These are phyloP conservation scores for Candida taoyuanica DNA, from an alignment of 805 yeast species.

Conservation along the genomic window DNA sequence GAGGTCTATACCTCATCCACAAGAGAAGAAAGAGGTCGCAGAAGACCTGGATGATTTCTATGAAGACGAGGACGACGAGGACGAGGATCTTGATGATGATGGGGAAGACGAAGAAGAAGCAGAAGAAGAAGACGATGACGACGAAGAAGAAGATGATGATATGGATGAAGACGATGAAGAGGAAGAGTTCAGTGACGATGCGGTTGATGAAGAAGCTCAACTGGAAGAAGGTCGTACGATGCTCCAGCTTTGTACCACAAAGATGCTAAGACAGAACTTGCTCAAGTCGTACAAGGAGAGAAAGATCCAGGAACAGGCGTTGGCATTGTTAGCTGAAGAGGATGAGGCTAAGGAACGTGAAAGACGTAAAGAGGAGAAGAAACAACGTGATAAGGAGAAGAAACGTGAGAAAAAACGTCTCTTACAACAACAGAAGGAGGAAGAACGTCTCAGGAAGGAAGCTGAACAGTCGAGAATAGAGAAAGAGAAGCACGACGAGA, in stretches of 20 bases:
- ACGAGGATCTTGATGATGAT: constrained; percentile 23
- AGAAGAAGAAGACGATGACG: constrained; percentile 13
- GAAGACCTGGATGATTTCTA: constrained; percentile 35
- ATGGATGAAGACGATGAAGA: constrained; percentile 38
- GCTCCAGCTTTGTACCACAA: constrained; percentile 75
- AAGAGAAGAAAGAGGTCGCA: constrained; percentile 29
- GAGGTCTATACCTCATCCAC: constrained; percentile 31
- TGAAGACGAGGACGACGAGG: constrained; percentile 8
- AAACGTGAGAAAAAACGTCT: constrained; percentile 64
- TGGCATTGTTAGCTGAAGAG: constrained; percentile 58
- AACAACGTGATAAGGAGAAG: constrained; percentile 52
- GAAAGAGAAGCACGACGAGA: constrained; percentile 32
- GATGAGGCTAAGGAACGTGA: constrained; percentile 65
- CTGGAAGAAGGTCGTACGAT: constrained; percentile 75
- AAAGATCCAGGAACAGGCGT: constrained; percentile 69
- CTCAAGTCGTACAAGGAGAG: constrained; percentile 74
- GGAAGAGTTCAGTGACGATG: constrained; percentile 33
- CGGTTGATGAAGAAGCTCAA: constrained; percentile 55
- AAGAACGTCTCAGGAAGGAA: constrained; percentile 43
- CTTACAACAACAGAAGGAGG: constrained; percentile 53
- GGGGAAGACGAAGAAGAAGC: constrained; percentile 12
- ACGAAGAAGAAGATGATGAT: constrained; percentile 30
- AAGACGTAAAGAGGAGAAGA: constrained; percentile 62
- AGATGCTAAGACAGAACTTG: constrained; percentile 68
- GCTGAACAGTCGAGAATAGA: constrained; percentile 36